Percentiles rank a stretch among this genome's conserved stretches.
These are phyloP conservation scores for Calocybe cyanea DNA, from an alignment of 768 basidiomycete genomes.

Conservation along the genomic window DNA sequence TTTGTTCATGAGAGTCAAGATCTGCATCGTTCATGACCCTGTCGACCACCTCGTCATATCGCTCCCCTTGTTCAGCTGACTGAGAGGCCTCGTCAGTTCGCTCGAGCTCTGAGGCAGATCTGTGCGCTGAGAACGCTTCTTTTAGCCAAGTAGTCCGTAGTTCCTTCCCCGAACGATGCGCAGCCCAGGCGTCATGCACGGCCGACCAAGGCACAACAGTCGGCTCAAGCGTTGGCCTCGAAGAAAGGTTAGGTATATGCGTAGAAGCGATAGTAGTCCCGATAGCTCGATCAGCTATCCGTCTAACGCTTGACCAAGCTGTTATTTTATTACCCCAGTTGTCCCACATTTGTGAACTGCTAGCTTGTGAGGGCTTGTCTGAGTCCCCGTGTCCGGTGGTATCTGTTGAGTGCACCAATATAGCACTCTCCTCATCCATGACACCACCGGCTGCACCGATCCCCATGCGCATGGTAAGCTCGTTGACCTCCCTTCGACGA, in stretches of 20 bases:
- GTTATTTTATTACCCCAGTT: conserved; percentile 73
- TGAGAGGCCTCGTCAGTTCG: conserved; percentile 32
- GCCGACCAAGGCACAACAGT: conserved; percentile 65
- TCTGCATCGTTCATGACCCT: conserved; percentile 69
- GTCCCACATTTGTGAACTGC: conserved; percentile 39
- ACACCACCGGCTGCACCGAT: conserved; percentile 71
- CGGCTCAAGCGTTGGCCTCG: conserved; percentile 46
- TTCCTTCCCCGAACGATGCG: conserved; percentile 45
- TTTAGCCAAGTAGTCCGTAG: conserved; percentile 61
- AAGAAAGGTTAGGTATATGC: conserved; percentile 15
- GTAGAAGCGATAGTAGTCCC: conserved; percentile 54
- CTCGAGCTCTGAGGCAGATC: conserved; percentile 23
- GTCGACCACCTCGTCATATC: conserved; percentile 71
- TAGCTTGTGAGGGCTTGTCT: conserved; percentile 3
- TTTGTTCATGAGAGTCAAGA: conserved; percentile 77
- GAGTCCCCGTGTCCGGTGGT: background rate
- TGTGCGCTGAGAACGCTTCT: conserved; percentile 33
- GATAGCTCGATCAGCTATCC: conserved; percentile 73
- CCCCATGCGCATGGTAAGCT: conserved; percentile 80
- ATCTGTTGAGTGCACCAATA: conserved; percentile 11
- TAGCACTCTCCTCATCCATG: conserved; percentile 40
- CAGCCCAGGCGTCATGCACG: conserved; percentile 63
- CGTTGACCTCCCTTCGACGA: conserved; percentile 73
- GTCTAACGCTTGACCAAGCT: conserved; percentile 64
- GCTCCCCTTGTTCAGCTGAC: conserved; percentile 31